Evolutionary conservation across 1,139 yeast species (phyloP).

Genomic region (Komagataea norvegica): DNA sequence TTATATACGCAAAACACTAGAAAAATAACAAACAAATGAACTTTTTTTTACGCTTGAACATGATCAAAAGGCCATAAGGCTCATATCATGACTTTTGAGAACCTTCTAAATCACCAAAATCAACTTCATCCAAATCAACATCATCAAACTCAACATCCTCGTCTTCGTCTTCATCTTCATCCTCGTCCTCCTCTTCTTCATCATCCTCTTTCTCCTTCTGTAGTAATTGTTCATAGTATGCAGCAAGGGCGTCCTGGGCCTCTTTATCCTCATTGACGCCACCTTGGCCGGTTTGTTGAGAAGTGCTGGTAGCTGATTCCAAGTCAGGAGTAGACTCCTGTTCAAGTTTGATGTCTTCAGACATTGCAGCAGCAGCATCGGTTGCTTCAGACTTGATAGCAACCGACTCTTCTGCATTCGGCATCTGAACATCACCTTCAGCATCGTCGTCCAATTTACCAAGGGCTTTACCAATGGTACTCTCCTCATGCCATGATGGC

Average conservation of each 20-base stretch:
- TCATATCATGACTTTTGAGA: neutral
- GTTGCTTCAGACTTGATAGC: too few relatives aligned
- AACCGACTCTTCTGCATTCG: too few relatives aligned
- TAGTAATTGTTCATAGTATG: constrained; percentile 49
- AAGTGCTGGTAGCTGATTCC: neutral
- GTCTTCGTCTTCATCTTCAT: constrained; percentile 46
- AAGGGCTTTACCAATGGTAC: constrained; percentile 72
- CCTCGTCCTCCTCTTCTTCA: constrained; percentile 45
- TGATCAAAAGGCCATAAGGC: too few relatives aligned
- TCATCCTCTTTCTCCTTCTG: constrained; percentile 50
- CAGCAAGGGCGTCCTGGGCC: constrained; percentile 74
- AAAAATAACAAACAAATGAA: too few relatives aligned
- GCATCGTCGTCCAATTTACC: constrained; percentile 51
- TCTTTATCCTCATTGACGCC: constrained; percentile 46
- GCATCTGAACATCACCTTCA: constrained; percentile 40
- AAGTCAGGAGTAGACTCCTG: neutral
- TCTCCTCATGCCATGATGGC: constrained; percentile 93
- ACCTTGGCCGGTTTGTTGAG: neutral
- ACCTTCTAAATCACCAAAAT: constrained; percentile 10
- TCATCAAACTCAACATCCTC: constrained; percentile 29
- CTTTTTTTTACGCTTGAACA: too few relatives aligned
- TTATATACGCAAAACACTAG: too few relatives aligned
- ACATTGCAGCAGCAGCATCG: constrained; percentile 24
- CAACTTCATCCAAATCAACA: constrained; percentile 34
- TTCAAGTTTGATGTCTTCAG: constrained; percentile 4